Evolutionary conservation across 1,284 basidiomycete genomes (phyloP).

Genomic region (Mycosarcoma maydis): DNA sequence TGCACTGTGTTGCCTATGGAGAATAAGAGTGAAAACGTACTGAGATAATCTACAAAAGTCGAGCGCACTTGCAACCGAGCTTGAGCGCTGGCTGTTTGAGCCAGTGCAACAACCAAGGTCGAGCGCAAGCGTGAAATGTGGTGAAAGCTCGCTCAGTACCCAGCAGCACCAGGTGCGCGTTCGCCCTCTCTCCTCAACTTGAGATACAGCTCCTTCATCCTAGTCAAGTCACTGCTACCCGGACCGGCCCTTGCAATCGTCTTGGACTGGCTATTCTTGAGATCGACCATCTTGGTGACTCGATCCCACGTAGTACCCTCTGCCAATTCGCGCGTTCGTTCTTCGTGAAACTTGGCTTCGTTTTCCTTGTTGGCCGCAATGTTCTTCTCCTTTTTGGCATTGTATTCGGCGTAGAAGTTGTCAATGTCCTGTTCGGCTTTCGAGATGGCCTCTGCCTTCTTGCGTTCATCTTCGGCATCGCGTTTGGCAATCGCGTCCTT

Average conservation of each 20-base stretch:
- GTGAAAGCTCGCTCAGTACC: slow-evolving; percentile 57
- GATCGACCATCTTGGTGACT: slow-evolving; percentile 84
- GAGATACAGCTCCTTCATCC: slow-evolving; percentile 77
- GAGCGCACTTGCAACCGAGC: no score
- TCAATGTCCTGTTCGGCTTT: slow-evolving; percentile 94
- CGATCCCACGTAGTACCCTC: slow-evolving; percentile 96
- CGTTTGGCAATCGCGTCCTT: slow-evolving; percentile 83
- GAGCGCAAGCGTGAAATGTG: no score
- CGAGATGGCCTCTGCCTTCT: slow-evolving; percentile 84
- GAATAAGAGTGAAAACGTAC: no score
- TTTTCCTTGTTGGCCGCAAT: slow-evolving; percentile 96
- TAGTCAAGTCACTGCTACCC: slow-evolving; percentile 86
- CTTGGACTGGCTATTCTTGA: slow-evolving; percentile 95
- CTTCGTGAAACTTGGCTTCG: slow-evolving; percentile 82
- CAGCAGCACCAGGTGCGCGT: slow-evolving; percentile 62
- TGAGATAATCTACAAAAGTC: no score
- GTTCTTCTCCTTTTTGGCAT: slow-evolving; percentile 87
- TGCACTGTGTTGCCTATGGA: no score
- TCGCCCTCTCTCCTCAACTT: slow-evolving; percentile 62
- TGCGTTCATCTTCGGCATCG: slow-evolving; percentile 80
- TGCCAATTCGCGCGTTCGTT: slow-evolving; percentile 80
- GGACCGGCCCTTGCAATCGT: slow-evolving; percentile 86
- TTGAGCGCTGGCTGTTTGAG: no score
- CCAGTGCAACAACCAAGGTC: no score
- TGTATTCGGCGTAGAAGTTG: slow-evolving; percentile 94